phyloP scores from a whole-genome alignment of 208 protist genomes.

The Endotrypanum monterogeii region DNA sequence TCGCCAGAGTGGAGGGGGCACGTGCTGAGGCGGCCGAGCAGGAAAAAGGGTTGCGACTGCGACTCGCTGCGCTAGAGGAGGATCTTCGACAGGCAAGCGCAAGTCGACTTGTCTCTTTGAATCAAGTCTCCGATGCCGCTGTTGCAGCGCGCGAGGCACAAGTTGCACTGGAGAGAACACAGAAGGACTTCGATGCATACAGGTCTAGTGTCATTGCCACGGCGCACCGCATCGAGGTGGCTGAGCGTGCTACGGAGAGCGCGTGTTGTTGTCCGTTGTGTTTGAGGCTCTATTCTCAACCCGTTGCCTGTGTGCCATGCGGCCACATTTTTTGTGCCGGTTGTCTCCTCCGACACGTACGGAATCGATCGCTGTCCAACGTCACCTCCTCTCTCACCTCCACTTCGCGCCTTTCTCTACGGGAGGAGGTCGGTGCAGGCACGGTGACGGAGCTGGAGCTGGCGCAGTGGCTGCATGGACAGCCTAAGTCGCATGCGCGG shows the following conservation, averaged over 20 bases:
- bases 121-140: neutral
- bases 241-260: constrained; percentile 82
- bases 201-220: constrained; percentile 35
- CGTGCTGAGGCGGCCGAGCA: neutral
- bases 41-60: neutral
- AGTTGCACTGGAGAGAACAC: neutral
- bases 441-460: constrained; percentile 8
- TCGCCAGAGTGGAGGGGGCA: neutral
- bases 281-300: constrained; percentile 54
- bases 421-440: neutral
- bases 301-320: constrained; percentile 83
- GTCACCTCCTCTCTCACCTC: neutral
- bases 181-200: constrained; percentile 14
- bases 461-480: constrained; percentile 13
- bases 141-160: constrained; percentile 13
- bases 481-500: neutral
- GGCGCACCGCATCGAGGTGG: constrained; percentile 55
- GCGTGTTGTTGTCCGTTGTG: constrained; percentile 72
- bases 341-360: constrained; percentile 58
- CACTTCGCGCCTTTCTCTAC: neutral
- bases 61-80: neutral
- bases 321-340: constrained; percentile 81
- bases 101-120: neutral
- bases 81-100: constrained; percentile 4
- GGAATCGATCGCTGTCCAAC: constrained; percentile 37